Evolutionary conservation across 306 rosid species (phyloP), one percentile per base, ranked within the genome.

Genomic region (Malus sylvestris): DNA sequence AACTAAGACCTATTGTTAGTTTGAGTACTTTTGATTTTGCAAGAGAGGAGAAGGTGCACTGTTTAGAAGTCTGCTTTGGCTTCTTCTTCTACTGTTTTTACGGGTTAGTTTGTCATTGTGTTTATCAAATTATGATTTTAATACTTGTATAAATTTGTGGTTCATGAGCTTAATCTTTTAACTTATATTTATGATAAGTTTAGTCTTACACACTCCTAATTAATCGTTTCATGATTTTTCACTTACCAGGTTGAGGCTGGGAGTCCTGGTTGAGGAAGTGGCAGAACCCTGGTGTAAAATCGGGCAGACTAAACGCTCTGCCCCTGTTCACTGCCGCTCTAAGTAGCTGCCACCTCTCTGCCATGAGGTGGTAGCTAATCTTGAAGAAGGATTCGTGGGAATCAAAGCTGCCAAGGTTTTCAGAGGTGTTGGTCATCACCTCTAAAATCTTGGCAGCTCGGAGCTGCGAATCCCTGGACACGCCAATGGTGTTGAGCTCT

Each of bases 391-490:
- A 86, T 65, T 84, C 86, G 0, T 45, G 64, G 2, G 38, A 57
- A 57, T 68, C 65, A 9, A 60, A 77, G 29, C 76, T 57, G 70
- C 78, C 83, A 15, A 33, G 57, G 60, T 81, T 18, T 58, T 75
- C 86, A 19, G 83, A 74, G 78, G 87, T 84, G 51, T 87, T 89
- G 7, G 93, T 79, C 11, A 90, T 86, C 8, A 80, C 80, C 67
- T 82, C 81, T 25, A 93, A 76, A 80, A 92, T 75, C 82, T 87
- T 95, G 9, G 97, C 92, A 14, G 97, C 99, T 42, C 99, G 87
- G 46, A 88, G 83, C 63, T 95, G 99, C 16, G 99, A 92, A 80
- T 92, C 99, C 83, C 86, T 92, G 0, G 99, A 95, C 30, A 95
- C 99, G 4, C 99, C 98, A 19, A 95, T 92, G 46, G 98, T 88